Base-by-base conservation (phyloP, 164 flowering plant species). In the Dillenia suffruticosa region DNA sequence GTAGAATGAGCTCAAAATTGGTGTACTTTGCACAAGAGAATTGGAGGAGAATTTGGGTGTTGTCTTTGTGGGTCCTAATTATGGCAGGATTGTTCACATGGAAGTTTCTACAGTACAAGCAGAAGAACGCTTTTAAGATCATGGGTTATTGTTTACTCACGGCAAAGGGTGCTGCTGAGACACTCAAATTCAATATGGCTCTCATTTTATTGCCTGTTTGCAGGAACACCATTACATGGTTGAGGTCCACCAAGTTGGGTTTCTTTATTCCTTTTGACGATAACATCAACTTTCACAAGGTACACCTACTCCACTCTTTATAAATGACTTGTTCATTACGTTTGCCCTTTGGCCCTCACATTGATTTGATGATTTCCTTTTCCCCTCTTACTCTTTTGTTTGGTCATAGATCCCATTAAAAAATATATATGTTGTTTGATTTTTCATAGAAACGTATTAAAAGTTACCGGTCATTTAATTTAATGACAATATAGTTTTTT, bases 241-340 rank as follows among this genome's bases (percentile, higher is more conserved):
- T 95, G 44, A 79, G 99, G 77, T 82, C 89, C 68, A 90, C 97
- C 49, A 76, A 57, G 73, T 58, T 92, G 53, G 79, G 81, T 3
- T 54, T 44, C 48, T 53, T 83, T 44, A 74, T 95, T 12, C 96
- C 98, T 54, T 92, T 95, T 61, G 98, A 95, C 51, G 99, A 95
- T 73, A 95, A 86, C 74, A 92, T 95, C 76, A 95, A 92, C 71
- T 92, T 95, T 69, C 99, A 95, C 78, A 92, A 90, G 99, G 99
- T 91, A 74, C 24, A 22, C n/a, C 19, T 9, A 9, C 44, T 49
- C 2, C 16, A 9, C 44, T 12, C 43, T 44, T 26, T 44, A 32
- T 26, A 26, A 0, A 26, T 32, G 40, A 32, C 40, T 32, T 0
- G 40, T 32, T 32, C 40, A 4, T 32, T 32, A 32, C 6, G 40